Evolutionary conservation across 257 asterid species (phyloP), one percentile per base, ranked within the genome.

Genomic region (Rhazya stricta): DNA sequence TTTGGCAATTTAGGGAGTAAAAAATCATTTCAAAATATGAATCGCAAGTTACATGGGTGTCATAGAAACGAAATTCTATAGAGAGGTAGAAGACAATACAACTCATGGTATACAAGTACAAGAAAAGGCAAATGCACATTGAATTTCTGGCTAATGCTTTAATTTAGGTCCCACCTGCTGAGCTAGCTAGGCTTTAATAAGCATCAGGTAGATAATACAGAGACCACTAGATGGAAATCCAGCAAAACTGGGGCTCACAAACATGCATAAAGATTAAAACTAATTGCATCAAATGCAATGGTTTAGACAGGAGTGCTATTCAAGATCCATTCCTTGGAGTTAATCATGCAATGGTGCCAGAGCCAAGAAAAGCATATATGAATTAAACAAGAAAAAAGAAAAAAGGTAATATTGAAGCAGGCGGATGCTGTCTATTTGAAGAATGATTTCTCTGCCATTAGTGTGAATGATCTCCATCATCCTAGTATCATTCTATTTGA

Each of bases 311-410:
- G 36, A 32, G 23, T 2, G 30, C 27, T 16, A 70, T 1, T 36
- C 70, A 36, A 19, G 9, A 30, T 23, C 6, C 58, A 70, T 30
- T 34, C 21, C 46, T 48, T 45, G 27, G 29, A 46, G 74, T 69
- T 69, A 29, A 69, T 69, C 27, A 69, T 69, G 23, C 37, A 69
- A 69, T n/a, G 39, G 73, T 29, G 18, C n/a, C 58, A 48, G 30
- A 45, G 42, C 36, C 58, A 16, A 66, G 51, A 23, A 37, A 65
- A 19, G 51, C 43, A 37, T 67, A 21, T 42, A 48, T 42, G 37
- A n/a, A 68, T 10, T n/a, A 42, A n/a, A n/a, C n/a, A n/a, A n/a
- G 11, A 42, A 41, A 51, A 4, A 19, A 5, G 3, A 51, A 21
- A 18, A 5, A 5, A 48, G 0, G 29, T 68, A 68, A 4, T 39